Percentiles rank a stretch among this genome's conserved stretches.
phyloP scores from a whole-genome alignment of 768 basidiomycete species.

The Mycena capillaripes region DNA sequence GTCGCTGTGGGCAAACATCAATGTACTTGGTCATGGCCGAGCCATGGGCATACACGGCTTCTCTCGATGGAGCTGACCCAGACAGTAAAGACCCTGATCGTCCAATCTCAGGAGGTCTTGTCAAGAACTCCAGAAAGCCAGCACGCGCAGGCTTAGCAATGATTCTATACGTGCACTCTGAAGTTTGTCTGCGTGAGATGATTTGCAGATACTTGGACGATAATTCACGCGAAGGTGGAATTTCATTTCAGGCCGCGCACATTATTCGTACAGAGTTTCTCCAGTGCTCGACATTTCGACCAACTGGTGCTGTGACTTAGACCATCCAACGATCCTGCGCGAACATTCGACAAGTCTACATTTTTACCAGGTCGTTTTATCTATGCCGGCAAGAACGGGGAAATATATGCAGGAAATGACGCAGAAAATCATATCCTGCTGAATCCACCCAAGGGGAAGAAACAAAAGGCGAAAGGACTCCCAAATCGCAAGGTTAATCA shows the following conservation, averaged over 20 bases:
- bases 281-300: background rate
- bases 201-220: slow-evolving; percentile 7
- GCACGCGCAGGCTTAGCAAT: slow-evolving; percentile 21
- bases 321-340: background rate
- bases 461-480: background rate
- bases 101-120: slow-evolving; percentile 6
- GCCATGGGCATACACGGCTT: slow-evolving; percentile 7
- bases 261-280: background rate
- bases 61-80: background rate
- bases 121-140: slow-evolving; percentile 12
- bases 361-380: slow-evolving; percentile 13
- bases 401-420: background rate
- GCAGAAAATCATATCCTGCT: background rate
- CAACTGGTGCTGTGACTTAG: slow-evolving; percentile 3
- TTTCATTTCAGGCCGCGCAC: background rate
- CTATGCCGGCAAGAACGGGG: background rate
- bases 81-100: background rate
- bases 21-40: slow-evolving; percentile 25
- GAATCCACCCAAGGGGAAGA: slow-evolving; percentile 5
- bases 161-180: slow-evolving; percentile 12
- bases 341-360: background rate
- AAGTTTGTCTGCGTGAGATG: slow-evolving; percentile 8
- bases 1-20: background rate
- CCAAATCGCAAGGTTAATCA: slow-evolving; percentile 33
- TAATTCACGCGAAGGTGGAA: background rate